Base-by-base conservation (phyloP, 495 filamentous ascomycete genomes). In the Elaphomyces granulatus region DNA sequence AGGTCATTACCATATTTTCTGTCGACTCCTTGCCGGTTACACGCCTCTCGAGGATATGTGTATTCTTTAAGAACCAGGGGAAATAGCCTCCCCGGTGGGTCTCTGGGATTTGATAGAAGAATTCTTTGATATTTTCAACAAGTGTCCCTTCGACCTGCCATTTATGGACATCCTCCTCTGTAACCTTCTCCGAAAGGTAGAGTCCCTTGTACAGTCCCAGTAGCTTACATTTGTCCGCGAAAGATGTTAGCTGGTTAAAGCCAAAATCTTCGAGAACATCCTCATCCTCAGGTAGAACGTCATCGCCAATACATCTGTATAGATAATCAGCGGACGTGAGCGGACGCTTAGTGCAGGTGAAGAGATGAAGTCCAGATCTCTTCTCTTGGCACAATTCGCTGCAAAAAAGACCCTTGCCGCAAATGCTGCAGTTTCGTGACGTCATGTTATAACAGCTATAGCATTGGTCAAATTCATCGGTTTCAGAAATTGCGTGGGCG, bases 241-340 rank as follows among this genome's bases (percentile, higher is more conserved):
- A 38, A 40, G 23, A 45, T 20, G 32, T 28, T 18, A 50, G 31
- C 35, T 53, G 36, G 19, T 53, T 42, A 36, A 55, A 55, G 32
- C 52, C 52, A 38, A 50, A 55, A 39, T 51, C 40, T 46, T 55
- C 36, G 37, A 56, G 52, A 38, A 56, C 49, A 28, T 48, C 46
- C 35, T 46, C 40, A 34, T 56, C 52, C 47, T 55, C 1, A 37
- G 49, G 52, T 34, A 55, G 43, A 15, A 36, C 38, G 42, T 55
- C 52, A n/a, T 51, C 39, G 16, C 31, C 28, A 36, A 49, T 38
- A 23, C 44, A 40, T 38, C 45, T 40, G 36, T 39, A 54, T 7
- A 56, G 46, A 44, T 52, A 56, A 47, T 56, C 53, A 41, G 43
- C 53, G 30, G 52, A 43, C 8, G 52, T 56, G 34, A 56, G 46